Evolutionary conservation across 768 basidiomycete genomes (phyloP), one percentile per base, ranked within the genome.

Genomic region (Tricholoma hemisulphureum): DNA sequence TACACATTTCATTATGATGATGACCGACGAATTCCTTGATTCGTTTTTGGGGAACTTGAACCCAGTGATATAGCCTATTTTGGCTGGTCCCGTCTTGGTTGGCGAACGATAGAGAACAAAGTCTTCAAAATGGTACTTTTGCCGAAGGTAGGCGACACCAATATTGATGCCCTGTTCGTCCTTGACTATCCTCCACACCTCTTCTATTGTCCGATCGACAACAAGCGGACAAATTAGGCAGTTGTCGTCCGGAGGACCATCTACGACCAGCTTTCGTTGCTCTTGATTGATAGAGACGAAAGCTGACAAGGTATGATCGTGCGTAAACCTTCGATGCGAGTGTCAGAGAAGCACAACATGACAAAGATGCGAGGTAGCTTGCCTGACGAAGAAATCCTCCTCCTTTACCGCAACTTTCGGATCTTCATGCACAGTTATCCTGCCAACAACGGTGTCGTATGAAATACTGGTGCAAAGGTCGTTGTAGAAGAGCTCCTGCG

Each of bases 401-500:
- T 73, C 61, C 6, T 61, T 67, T 4, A 67, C 59, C 8, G 72
- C 67, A 24, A 63, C 63, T 2, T 62, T 45, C 3, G 67, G 63
- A 1, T 66, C 59, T 45, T 77, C 71, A 26, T 78, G 75, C 1
- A 84, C 80, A 1, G 63, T 61, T 1, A 84, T 75, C 63, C 82
- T 87, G 3, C 73, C 81, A 0, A 82, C 68, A 39, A 89, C 73
- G 1, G 66, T 58, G 4, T 66, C 59, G 26, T 84, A 57, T 3
- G 69, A 58, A 14, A 80, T 63, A 9, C 73, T 62, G 45, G 77
- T 78, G 59, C 91, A 93, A 0, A 78, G 65, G 2, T 84, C 70
- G 26, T 79, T 78, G 4, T 88, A 68, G 65, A 87, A 91, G 0
- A 93, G 66, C 61, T 93, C 89, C 55, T 84, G 84, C 0, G 82